Conservation (phyloP, 768 basidiomycete genomes). For the Lyophyllum decastes region DNA sequence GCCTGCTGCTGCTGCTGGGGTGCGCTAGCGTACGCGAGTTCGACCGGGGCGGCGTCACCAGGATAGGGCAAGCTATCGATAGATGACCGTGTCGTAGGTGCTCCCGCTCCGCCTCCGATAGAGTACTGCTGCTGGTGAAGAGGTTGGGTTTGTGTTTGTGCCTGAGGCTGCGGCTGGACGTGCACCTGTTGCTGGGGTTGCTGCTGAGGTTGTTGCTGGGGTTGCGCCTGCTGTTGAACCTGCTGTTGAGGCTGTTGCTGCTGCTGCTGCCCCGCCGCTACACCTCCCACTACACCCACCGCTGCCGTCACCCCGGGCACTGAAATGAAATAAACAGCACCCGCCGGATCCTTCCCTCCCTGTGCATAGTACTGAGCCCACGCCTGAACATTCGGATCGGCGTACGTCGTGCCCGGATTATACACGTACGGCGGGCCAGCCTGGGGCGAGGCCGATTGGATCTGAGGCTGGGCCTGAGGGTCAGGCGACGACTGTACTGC, state of each 20-base stretch:
- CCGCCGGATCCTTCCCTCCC: conserved; percentile 73
- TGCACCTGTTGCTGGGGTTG: conserved; percentile 16
- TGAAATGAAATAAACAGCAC: conserved; percentile 78
- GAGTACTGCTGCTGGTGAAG: conserved; percentile 1
- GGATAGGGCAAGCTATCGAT: conserved; percentile 19
- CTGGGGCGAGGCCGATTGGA: conserved; percentile 17
- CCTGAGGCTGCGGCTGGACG: conserved; percentile 5
- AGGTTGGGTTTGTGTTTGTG: neutral
- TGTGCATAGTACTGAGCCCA: conserved; percentile 87
- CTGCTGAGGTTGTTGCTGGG: no score
- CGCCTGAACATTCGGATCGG: conserved; percentile 80
- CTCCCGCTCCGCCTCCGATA: neutral
- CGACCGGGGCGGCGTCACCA: conserved; percentile 11
- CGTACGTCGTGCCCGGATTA: conserved; percentile 67
- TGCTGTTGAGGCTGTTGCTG: conserved; percentile 20
- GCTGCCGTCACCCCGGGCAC: conserved; percentile 71
- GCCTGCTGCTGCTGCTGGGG: conserved; percentile 8
- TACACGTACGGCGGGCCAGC: conserved; percentile 54
- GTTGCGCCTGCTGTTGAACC: conserved; percentile 15
- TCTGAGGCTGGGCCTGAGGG: conserved; percentile 21
- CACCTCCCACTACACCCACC: neutral
- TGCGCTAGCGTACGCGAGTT: conserved; percentile 9
- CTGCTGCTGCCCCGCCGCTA: conserved; percentile 1
- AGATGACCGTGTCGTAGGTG: neutral
- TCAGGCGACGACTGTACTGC: conserved; percentile 23